These are phyloP conservation scores for Allium cepa DNA, from an alignment of 106 monocot genomes.

Conservation along the genomic window DNA sequence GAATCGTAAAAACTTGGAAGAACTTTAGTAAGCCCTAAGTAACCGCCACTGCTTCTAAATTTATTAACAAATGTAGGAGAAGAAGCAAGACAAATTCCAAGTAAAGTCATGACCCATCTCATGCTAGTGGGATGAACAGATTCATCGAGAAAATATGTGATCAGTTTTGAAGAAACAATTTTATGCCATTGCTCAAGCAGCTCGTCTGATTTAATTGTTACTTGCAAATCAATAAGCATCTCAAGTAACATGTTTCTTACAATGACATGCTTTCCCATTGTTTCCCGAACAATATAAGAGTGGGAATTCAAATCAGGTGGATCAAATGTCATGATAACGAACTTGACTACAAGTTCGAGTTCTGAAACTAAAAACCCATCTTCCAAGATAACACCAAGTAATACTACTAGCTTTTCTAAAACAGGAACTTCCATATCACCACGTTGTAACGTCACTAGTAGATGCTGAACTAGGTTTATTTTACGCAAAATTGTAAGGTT, in stretches of 20 bases:
- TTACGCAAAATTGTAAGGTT: slow-evolving; percentile 83
- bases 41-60: slow-evolving; percentile 82
- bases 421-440: slow-evolving; percentile 96
- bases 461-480: slow-evolving; percentile 96
- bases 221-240: slow-evolving; percentile 97
- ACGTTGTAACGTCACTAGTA: slow-evolving; percentile 87
- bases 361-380: slow-evolving; percentile 97
- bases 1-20: slow-evolving; percentile 97
- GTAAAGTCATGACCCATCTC: slow-evolving; percentile 99
- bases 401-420: slow-evolving; percentile 82
- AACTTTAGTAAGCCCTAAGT: slow-evolving; percentile 62
- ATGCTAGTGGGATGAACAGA: slow-evolving; percentile 97
- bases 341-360: slow-evolving; percentile 87
- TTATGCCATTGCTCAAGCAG: slow-evolving; percentile 98
- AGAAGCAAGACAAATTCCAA: slow-evolving; percentile 89
- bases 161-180: slow-evolving; percentile 91
- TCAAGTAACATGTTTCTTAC: slow-evolving; percentile 96
- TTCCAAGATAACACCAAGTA: slow-evolving; percentile 97
- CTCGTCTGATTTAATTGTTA: slow-evolving; percentile 84
- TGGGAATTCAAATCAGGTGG: slow-evolving; percentile 45
- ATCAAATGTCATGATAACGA: slow-evolving; percentile 98
- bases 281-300: slow-evolving; percentile 54
- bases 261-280: slow-evolving; percentile 99
- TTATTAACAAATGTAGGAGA: slow-evolving; percentile 85
- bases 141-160: slow-evolving; percentile 98